A percentile compares a stretch with the other conserved stretches of the same genome.
Conservation (phyloP, 73 alveolate genomes). For the Tetrahymena elliotti region DNA sequence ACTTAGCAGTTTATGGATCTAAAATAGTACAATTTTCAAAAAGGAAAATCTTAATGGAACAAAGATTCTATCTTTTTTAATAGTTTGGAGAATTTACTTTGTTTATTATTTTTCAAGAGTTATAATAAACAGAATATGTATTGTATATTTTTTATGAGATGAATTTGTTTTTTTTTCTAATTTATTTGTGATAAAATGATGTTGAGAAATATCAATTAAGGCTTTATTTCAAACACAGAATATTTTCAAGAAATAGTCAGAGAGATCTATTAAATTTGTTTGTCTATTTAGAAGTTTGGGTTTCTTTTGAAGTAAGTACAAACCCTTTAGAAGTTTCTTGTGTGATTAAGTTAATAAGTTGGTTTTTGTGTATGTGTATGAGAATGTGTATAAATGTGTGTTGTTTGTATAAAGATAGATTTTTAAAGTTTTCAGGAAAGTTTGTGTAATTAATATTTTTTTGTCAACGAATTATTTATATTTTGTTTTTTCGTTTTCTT, state of each 20-base stretch:
- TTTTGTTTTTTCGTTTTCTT: background rate
- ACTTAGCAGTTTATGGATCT: background rate
- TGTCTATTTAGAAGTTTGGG: background rate
- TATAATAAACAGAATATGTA: background rate
- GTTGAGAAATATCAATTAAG: background rate
- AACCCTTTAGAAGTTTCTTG: background rate
- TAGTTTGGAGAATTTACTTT: background rate
- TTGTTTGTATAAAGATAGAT: background rate
- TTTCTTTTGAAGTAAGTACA: background rate
- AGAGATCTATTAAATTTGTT: background rate
- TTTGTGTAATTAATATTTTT: background rate
- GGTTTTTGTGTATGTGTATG: no score
- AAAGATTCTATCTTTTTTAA: background rate
- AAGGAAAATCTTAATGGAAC: background rate
- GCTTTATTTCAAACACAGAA: background rate
- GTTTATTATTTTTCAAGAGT: background rate
- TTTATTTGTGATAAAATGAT: background rate
- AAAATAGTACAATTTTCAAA: background rate
- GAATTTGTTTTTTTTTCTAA: no score
- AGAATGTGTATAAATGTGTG: no score
- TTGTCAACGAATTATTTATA: background rate
- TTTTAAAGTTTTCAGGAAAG: background rate
- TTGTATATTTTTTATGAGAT: background rate
- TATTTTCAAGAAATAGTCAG: background rate
- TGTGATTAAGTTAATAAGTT: background rate